These are phyloP conservation scores for Boletus edulis DNA, from an alignment of 768 basidiomycete genomes.

Conservation along the genomic window DNA sequence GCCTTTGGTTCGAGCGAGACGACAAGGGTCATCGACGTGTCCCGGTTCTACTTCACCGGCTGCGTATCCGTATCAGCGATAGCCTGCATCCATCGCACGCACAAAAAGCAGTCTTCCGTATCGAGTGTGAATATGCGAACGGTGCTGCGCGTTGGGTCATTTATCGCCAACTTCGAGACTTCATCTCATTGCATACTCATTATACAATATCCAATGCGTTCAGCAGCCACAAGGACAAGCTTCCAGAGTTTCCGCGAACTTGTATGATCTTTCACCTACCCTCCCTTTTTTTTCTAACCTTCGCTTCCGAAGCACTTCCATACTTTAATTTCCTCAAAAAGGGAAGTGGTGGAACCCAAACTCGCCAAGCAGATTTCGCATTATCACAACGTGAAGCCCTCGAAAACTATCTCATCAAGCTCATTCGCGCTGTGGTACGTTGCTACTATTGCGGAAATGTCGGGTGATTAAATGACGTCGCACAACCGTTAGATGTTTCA, in stretches of 20 bases:
- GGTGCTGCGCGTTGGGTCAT: constrained; percentile 91
- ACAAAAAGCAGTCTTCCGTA: constrained; percentile 79
- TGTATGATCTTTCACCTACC: constrained; percentile 39
- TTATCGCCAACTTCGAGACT: constrained; percentile 92
- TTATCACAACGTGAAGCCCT: constrained; percentile 76
- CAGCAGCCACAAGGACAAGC: constrained; percentile 63
- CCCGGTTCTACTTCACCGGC: constrained; percentile 74
- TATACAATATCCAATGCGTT: constrained; percentile 84
- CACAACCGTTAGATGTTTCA: constrained; percentile 37
- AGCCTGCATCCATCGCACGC: constrained; percentile 79
- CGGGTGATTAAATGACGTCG: constrained; percentile 1
- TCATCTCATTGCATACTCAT: constrained; percentile 85
- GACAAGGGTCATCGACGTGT: constrained; percentile 81
- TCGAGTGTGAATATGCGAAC: constrained; percentile 96
- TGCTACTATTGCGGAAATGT: not conserved
- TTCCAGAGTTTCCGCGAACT: constrained; percentile 91
- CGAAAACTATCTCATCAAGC: constrained; percentile 83
- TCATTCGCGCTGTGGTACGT: constrained; percentile 87
- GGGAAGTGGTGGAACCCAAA: constrained; percentile 50
- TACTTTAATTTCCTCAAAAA: constrained; percentile 85
- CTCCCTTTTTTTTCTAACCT: not conserved
- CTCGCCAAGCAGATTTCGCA: constrained; percentile 73
- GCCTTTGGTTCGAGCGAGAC: constrained; percentile 84
- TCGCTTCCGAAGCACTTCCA: constrained; percentile 58
- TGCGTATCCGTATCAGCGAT: constrained; percentile 83